A percentile compares a stretch with the other conserved stretches of the same genome.
Conservation (phyloP, 208 protist species). For the Wallacemonas rigidus region DNA sequence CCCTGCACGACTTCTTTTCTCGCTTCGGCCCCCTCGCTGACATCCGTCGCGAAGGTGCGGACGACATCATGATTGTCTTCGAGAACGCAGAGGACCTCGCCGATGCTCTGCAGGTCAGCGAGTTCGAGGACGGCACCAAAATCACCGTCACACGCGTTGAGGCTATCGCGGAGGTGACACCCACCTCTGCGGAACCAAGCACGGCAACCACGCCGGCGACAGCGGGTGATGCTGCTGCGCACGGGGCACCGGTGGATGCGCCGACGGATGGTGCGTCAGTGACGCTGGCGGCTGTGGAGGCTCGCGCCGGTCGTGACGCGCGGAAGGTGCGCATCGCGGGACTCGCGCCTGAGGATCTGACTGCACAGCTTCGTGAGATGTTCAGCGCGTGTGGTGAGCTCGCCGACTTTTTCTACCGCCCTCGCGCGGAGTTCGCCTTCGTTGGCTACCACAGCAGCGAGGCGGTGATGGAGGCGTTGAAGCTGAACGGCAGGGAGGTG, state of each 20-base stretch:
- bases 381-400: conserved; percentile 53
- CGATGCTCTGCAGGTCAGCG: conserved; percentile 40
- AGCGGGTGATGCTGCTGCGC: conserved; percentile 6
- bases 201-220: conserved; percentile 24
- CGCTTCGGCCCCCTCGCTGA: conserved; percentile 52
- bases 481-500: conserved; percentile 45
- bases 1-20: conserved; percentile 69
- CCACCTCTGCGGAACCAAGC: conserved; percentile 19
- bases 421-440: conserved; percentile 43
- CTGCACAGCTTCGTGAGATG: conserved; percentile 39
- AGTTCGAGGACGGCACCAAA: conserved; percentile 35
- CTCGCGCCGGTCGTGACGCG: conserved; percentile 21
- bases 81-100: conserved; percentile 38
- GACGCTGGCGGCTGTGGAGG: conserved; percentile 16
- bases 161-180: conserved; percentile 3
- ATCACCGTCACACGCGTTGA: conserved; percentile 26
- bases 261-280: conserved; percentile 22
- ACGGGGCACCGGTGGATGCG: conserved; percentile 19
- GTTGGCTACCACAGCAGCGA: conserved; percentile 48
- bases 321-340: conserved; percentile 52
- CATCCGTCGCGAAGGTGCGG: conserved; percentile 25
- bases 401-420: conserved; percentile 46
- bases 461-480: conserved; percentile 50
- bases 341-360: conserved; percentile 31
- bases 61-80: conserved; percentile 30